phyloP scores from a whole-genome alignment of 768 basidiomycete genomes.

The Serendipita sp. region DNA sequence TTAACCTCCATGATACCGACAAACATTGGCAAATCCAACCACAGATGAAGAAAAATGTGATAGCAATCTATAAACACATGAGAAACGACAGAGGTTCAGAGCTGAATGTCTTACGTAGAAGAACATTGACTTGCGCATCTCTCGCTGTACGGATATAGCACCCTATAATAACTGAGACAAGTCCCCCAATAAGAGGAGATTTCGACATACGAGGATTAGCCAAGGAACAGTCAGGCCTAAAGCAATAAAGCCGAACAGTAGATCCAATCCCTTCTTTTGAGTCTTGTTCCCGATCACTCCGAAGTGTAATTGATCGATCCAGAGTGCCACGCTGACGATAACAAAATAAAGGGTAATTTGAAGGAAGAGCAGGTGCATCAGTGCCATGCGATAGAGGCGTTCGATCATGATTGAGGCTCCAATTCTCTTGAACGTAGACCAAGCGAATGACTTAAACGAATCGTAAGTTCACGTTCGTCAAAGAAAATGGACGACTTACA shows the following conservation, averaged over 20 bases:
- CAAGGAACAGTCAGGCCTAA: conserved; percentile 57
- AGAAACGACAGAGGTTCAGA: conserved; percentile 19
- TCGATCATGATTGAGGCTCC: conserved; percentile 63
- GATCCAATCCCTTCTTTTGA: conserved; percentile 32
- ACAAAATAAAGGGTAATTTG: conserved; percentile 73
- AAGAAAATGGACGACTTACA: conserved; percentile 23
- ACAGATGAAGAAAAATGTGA: conserved; percentile 47
- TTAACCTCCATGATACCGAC: conserved; percentile 20
- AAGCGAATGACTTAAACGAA: conserved; percentile 48
- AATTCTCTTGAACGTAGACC: conserved; percentile 79
- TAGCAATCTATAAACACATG: conserved; percentile 38
- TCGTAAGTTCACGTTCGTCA: background rate
- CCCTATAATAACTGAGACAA: conserved; percentile 21
- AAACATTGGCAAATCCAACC: conserved; percentile 64
- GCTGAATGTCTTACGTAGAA: background rate
- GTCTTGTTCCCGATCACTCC: conserved; percentile 44
- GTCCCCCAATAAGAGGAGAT: background rate
- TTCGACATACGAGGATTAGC: conserved; percentile 27
- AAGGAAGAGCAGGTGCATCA: conserved; percentile 52
- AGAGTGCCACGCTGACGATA: conserved; percentile 47
- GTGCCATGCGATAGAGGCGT: conserved; percentile 48
- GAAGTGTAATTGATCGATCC: conserved; percentile 64
- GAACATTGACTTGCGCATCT: conserved; percentile 18
- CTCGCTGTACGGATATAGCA: conserved; percentile 59
- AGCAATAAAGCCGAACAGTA: conserved; percentile 37